Evolutionary conservation across 2,329 filamentous ascomycete species (phyloP), one percentile per base, ranked within the genome.

Genomic region (Fusarium bactridioides): DNA sequence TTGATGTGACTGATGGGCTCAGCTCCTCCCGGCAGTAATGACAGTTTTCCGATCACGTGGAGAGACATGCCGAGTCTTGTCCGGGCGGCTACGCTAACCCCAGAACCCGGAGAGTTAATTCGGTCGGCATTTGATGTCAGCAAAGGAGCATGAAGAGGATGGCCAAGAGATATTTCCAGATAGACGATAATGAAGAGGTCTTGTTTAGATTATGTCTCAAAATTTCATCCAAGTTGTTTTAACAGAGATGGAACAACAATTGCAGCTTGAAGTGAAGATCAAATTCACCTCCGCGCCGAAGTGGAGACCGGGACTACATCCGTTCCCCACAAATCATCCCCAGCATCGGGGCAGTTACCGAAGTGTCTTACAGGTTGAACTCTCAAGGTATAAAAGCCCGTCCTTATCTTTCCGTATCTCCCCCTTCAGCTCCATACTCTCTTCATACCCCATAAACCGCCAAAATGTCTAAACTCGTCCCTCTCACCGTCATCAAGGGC

Each of bases 401-500:
- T 21, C 50, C 15, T 19, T 16, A 40, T 53, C 53, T 21, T 29
- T 23, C 21, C 7, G 27, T 10, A 3, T 15, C 31, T 27, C 4
- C 7, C 12, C 9, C 21, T 8, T 4, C 4, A 19, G 0, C 15
- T 51, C 4, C 4, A 27, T 8, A 25, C 25, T 21, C 31, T 37
- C 21, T 35, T 2, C 33, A 53, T 29, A 53, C n/a, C 15, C 15
- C 12, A 21, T 15, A 19, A 38, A 38, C 33, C 18, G 29, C 10
- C 43, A 64, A 58, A 74, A 76, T 76, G 74, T 76, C 74, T 50
- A 76, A 72, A 16, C 60, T 61, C 5, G 71, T 77, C 11, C 74
- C 74, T 68, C 74, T 76, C 31, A 77, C 74, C 38, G 60, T 76
- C 33, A 67, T 76, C 62, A 76, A 76, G 47, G 74, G 74, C 64